A percentile compares a stretch with the other conserved stretches of the same genome.
Evolutionary conservation across 805 yeast genomes (phyloP).

Genomic region (Starmerella roubikii): DNA sequence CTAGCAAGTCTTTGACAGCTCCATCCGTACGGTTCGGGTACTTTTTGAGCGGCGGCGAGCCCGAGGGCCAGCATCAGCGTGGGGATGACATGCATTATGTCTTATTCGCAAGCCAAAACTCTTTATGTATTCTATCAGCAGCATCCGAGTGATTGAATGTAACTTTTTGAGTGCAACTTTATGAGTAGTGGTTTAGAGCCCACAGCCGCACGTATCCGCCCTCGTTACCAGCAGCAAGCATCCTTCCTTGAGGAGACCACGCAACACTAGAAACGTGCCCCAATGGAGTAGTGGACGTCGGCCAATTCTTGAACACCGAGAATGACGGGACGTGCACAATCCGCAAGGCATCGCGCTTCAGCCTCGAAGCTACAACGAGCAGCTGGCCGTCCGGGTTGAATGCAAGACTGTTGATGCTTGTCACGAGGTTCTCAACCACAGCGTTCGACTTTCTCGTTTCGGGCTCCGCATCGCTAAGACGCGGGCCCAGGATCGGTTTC

Average conservation of each 20-base stretch:
- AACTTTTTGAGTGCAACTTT: not conserved
- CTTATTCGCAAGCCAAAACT: too few relatives aligned
- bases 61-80: too few relatives aligned
- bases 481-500: conserved; percentile 17
- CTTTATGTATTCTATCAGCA: too few relatives aligned
- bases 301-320: conserved; percentile 88
- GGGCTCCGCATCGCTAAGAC: conserved; percentile 25
- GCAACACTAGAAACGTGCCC: conserved; percentile 79
- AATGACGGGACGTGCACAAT: conserved; percentile 80
- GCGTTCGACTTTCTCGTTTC: conserved; percentile 40
- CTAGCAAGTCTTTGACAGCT: conserved; percentile 13
- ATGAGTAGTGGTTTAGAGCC: conserved; percentile 63
- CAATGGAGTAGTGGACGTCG: conserved; percentile 88
- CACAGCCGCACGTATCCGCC: conserved; percentile 82
- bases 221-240: conserved; percentile 82
- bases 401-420: conserved; percentile 56
- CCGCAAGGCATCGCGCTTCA: conserved; percentile 71
- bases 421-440: conserved; percentile 64
- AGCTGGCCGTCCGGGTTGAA: conserved; percentile 85
- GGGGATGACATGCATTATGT: too few relatives aligned
- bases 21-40: conserved; percentile 19
- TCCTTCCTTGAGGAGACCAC: conserved; percentile 69
- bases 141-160: too few relatives aligned
- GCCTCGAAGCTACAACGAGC: conserved; percentile 71
- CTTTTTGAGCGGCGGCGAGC: conserved; percentile 8